Percentiles rank a stretch among this genome's conserved stretches.
These are phyloP conservation scores for Epichloe bromicola DNA, from an alignment of 2,329 filamentous ascomycete genomes.

Conservation along the genomic window DNA sequence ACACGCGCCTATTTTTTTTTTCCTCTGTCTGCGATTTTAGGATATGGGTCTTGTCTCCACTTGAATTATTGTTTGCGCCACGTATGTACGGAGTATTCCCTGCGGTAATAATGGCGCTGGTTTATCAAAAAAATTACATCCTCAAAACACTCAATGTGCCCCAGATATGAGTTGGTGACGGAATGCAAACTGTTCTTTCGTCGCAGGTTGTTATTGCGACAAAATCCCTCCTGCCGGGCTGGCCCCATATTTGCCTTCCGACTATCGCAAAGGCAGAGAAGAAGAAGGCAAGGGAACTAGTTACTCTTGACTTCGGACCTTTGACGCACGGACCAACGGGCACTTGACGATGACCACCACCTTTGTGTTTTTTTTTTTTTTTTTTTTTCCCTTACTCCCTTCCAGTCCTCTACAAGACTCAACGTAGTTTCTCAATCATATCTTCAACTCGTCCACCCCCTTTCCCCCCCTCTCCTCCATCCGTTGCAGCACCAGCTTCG, in stretches of 20 bases:
- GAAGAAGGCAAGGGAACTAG: background rate
- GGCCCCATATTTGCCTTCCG: slow-evolving; percentile 5
- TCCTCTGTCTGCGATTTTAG: too few relatives aligned
- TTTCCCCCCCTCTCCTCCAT: slow-evolving; percentile 6
- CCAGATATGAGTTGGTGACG: too few relatives aligned
- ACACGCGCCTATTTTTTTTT: too few relatives aligned
- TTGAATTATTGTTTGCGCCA: too few relatives aligned
- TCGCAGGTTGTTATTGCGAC: background rate
- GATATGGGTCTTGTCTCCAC: too few relatives aligned
- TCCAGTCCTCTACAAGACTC: slow-evolving; percentile 4
- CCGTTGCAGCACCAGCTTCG: slow-evolving; percentile 1
- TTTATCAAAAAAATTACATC: too few relatives aligned
- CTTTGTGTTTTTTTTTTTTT: background rate
- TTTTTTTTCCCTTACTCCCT: slow-evolving; percentile 6
- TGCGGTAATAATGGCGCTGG: too few relatives aligned
- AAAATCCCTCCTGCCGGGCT: background rate
- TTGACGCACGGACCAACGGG: slow-evolving; percentile 8
- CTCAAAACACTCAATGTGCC: too few relatives aligned
- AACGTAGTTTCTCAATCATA: slow-evolving; percentile 5
- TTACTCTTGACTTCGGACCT: background rate
- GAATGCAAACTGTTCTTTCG: background rate
- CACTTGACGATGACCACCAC: slow-evolving; percentile 10
- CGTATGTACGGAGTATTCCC: too few relatives aligned
- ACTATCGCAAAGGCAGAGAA: slow-evolving; percentile 2
- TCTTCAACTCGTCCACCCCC: slow-evolving; percentile 4